These are phyloP conservation scores for Kluyveromyces sp. DNA, from an alignment of 1,139 yeast species.

Conservation along the genomic window DNA sequence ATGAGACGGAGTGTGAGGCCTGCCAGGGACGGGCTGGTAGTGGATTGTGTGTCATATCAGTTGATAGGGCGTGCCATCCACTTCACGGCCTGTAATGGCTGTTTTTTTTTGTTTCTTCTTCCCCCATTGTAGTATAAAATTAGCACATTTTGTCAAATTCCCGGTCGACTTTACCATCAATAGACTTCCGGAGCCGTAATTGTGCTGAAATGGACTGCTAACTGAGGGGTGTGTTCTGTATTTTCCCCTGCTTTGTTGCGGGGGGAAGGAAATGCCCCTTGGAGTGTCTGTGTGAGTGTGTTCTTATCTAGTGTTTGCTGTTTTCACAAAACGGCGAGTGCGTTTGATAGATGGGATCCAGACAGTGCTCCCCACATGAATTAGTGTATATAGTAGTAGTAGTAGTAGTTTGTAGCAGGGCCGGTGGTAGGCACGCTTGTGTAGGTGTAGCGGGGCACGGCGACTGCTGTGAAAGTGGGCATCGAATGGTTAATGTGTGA, in stretches of 20 bases:
- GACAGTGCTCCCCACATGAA: constrained; percentile 4
- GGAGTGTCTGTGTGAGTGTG: background rate
- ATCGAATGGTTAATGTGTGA: background rate
- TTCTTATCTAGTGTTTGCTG: background rate
- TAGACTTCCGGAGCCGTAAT: constrained; percentile 29
- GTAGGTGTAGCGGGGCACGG: background rate
- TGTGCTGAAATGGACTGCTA: constrained; percentile 24
- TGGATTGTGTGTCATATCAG: no score
- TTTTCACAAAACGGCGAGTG: background rate
- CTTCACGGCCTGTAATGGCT: no score
- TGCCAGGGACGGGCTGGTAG: no score
- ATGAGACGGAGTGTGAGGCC: no score
- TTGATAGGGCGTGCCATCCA: no score
- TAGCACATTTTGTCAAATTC: constrained; percentile 23
- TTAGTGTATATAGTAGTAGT: background rate
- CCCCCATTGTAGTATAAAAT: no score
- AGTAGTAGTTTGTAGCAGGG: background rate
- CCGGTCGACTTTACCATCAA: constrained; percentile 16
- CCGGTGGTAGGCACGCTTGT: background rate
- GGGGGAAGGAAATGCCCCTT: background rate
- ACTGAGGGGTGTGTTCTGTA: constrained; percentile 1
- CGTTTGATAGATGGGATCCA: background rate
- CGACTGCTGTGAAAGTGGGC: background rate
- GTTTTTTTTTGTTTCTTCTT: no score
- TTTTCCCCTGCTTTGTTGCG: no score